Evolutionary conservation across 148 eudicot genomes (phyloP).

Genomic region (Amaranthus hypochondriacus): DNA sequence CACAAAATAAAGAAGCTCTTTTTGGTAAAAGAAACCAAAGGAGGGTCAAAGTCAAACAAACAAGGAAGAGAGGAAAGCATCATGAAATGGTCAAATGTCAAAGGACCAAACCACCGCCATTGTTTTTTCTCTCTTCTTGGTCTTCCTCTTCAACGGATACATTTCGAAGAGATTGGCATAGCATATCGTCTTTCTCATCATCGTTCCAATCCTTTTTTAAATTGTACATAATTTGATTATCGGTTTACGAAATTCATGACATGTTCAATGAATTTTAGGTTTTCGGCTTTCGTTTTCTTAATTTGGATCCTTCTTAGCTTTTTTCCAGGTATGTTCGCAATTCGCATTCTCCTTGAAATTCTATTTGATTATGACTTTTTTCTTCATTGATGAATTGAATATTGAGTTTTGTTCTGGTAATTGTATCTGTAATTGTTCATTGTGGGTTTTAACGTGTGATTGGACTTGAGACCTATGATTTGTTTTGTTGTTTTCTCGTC

Average conservation of each 20-base stretch:
- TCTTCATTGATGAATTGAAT: neutral
- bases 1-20: too few species aligned
- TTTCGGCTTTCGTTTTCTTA: constrained; percentile 12
- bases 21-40: too few species aligned
- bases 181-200: neutral
- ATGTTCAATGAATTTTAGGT: constrained; percentile 27
- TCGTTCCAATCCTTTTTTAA: too few species aligned
- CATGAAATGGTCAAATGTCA: too few species aligned
- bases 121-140: too few species aligned
- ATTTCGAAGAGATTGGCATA: too few species aligned
- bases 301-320: constrained; percentile 31
- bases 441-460: neutral
- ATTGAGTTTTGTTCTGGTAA: neutral
- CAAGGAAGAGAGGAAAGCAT: too few species aligned
- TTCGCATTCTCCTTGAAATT: neutral
- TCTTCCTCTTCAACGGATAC: too few species aligned
- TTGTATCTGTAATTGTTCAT: neutral
- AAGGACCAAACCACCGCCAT: too few species aligned
- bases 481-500: too few species aligned
- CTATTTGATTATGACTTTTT: neutral
- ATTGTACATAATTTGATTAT: too few species aligned
- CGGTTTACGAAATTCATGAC: constrained; percentile 11
- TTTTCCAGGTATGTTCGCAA: constrained; percentile 34
- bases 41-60: too few species aligned
- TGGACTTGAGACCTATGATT: neutral